These are phyloP conservation scores for Pseudocercospora fijiensis DNA, from an alignment of 2,329 filamentous ascomycete genomes.

Conservation along the genomic window DNA sequence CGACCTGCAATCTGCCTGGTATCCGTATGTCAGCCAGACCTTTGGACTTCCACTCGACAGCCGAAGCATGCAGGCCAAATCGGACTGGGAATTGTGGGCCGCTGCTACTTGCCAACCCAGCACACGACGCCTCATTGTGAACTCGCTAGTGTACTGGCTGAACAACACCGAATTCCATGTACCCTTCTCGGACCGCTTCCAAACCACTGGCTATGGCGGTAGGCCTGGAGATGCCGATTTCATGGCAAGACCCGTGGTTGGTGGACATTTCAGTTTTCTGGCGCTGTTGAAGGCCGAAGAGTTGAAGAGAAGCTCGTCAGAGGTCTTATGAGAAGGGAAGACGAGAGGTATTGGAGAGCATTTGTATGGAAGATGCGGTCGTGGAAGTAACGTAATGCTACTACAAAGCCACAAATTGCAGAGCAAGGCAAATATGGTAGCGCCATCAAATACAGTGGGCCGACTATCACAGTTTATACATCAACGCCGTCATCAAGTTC, in stretches of 20 bases:
- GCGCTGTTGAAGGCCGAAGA: conserved; percentile 6
- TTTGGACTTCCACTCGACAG: conserved; percentile 36
- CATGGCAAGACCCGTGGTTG: conserved; percentile 17
- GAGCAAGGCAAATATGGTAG: background rate
- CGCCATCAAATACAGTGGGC: background rate
- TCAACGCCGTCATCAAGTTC: background rate
- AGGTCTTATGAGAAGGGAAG: background rate
- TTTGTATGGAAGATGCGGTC: background rate
- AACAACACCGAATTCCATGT: conserved; percentile 48
- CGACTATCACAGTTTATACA: background rate
- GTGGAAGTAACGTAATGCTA: background rate
- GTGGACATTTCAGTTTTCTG: conserved; percentile 15
- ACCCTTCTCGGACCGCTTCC: conserved; percentile 49
- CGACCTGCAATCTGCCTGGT: conserved; percentile 35
- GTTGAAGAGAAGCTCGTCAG: background rate
- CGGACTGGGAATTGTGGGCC: conserved; percentile 52
- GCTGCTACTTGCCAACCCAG: conserved; percentile 46
- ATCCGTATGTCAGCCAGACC: conserved; percentile 29
- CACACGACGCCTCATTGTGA: conserved; percentile 50
- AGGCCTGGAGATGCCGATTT: background rate
- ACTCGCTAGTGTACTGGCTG: conserved; percentile 49
- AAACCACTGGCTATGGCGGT: conserved; percentile 6
- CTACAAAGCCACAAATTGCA: background rate
- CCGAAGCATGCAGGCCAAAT: conserved; percentile 35
- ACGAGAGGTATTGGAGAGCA: background rate